Base-by-base conservation (phyloP, 1,284 basidiomycete genomes). In the Cutaneotrichosporon sp. region DNA sequence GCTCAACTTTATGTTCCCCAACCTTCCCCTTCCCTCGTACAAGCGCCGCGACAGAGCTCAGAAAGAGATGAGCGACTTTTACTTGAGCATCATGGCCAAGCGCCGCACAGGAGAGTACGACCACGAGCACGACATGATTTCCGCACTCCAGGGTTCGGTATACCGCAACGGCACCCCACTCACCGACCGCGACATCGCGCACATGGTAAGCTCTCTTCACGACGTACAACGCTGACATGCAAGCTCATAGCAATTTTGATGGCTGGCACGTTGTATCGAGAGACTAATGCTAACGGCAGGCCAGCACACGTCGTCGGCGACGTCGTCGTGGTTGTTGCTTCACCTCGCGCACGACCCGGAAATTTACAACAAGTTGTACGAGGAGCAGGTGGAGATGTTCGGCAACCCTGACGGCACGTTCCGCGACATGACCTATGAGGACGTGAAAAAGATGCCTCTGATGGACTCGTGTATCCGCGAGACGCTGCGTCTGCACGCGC, bases 201-300 rank as follows among this genome's bases (percentile, higher is more conserved):
- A 60, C 59, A 60, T 60, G 52, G 57, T 60, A 55, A 22, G 30
- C 36, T 36, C 42, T 26, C 34, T 51, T 21, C 26, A 35, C 44
- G 20, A 21, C 44, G 33, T 22, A 35, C 33, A 14, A 9, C 8
- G 38, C 38, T 46, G 44, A 46, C 94, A 97, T 69, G 26, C 7
- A 10, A 30, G 93, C 97, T 70, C 86, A 98, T 87, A 93, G 92
- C 26, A 10, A 5, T 30, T 5, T 30, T 30, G 10, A 30, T 63
- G 90, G 90, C 18, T 80, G 93, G 43, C n/a, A n/a, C n/a, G n/a
- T n/a, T n/a, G n/a, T n/a, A n/a, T n/a, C n/a, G n/a, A n/a, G n/a
- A n/a, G n/a, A n/a, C n/a, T n/a, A n/a, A n/a, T n/a, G n/a, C 83
- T 94, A 59, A 93, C 94, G 91, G 94, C 94, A 37, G 96, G 96